Conservation (phyloP, 495 filamentous ascomycete species). For the Xylona heveae region DNA sequence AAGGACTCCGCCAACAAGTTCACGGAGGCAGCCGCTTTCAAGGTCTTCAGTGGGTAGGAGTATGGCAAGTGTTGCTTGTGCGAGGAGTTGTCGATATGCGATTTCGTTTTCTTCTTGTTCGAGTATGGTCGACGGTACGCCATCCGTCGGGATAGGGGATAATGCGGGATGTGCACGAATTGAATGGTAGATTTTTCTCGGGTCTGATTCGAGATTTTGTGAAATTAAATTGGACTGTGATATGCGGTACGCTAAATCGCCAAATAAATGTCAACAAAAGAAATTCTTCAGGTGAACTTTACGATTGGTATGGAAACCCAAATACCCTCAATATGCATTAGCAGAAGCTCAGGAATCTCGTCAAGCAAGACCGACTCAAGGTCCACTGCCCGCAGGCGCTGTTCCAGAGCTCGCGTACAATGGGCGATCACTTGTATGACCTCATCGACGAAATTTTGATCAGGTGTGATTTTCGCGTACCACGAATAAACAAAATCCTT, state of each 20-base stretch:
- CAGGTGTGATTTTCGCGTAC: slow-evolving; percentile 82
- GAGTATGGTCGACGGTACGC: slow-evolving; percentile 24
- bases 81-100: slow-evolving; percentile 61
- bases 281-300: slow-evolving; percentile 12
- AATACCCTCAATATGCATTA: slow-evolving; percentile 66
- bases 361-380: slow-evolving; percentile 67
- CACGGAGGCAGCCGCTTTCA: slow-evolving; percentile 61
- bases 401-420: slow-evolving; percentile 68
- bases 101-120: slow-evolving; percentile 56
- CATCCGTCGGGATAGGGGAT: slow-evolving; percentile 45
- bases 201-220: slow-evolving; percentile 33
- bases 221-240: slow-evolving; percentile 28
- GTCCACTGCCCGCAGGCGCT: slow-evolving; percentile 63
- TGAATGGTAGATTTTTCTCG: slow-evolving; percentile 57
- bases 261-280: slow-evolving; percentile 1
- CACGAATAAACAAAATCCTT: slow-evolving; percentile 77
- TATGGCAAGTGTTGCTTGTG: slow-evolving; percentile 53
- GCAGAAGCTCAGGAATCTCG: slow-evolving; percentile 66
- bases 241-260: slow-evolving; percentile 28
- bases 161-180: slow-evolving; percentile 61
- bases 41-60: slow-evolving; percentile 84
- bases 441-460: slow-evolving; percentile 69
- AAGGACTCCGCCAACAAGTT: slow-evolving; percentile 65
- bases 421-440: slow-evolving; percentile 76
- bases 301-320: too few species aligned